phyloP scores from a whole-genome alignment of 2,329 filamentous ascomycete species.

The Chaetomiaceae sp. region DNA sequence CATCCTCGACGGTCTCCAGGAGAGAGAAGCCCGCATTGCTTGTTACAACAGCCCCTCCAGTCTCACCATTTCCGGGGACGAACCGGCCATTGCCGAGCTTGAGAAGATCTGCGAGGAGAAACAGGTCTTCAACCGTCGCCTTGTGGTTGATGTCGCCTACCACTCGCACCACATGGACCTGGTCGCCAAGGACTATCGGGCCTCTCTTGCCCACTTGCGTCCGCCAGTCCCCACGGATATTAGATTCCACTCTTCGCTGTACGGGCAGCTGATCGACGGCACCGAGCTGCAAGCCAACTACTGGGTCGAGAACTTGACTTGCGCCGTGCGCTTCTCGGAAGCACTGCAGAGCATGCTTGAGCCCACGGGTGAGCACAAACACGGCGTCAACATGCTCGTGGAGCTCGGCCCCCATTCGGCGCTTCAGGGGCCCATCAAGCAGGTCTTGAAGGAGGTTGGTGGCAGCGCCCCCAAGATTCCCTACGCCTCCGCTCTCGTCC shows the following conservation, averaged over 20 bases:
- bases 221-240: no score
- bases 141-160: neutral
- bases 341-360: neutral
- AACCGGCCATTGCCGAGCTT: conserved; percentile 18
- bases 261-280: no score
- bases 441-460: neutral
- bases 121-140: neutral
- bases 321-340: neutral
- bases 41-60: conserved; percentile 32
- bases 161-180: conserved; percentile 4
- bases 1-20: neutral
- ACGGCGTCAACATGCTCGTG: neutral
- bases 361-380: neutral
- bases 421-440: neutral
- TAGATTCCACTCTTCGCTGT: no score
- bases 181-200: neutral
- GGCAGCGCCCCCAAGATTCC: neutral
- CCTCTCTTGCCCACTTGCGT: no score
- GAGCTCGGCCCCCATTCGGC: neutral
- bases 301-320: neutral
- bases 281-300: neutral
- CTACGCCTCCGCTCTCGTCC: neutral
- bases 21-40: conserved; percentile 19
- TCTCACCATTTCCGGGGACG: conserved; percentile 30
- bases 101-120: neutral